Base-by-base conservation (phyloP, 2,329 filamentous ascomycete genomes). In the Aureobasidium vineae region DNA sequence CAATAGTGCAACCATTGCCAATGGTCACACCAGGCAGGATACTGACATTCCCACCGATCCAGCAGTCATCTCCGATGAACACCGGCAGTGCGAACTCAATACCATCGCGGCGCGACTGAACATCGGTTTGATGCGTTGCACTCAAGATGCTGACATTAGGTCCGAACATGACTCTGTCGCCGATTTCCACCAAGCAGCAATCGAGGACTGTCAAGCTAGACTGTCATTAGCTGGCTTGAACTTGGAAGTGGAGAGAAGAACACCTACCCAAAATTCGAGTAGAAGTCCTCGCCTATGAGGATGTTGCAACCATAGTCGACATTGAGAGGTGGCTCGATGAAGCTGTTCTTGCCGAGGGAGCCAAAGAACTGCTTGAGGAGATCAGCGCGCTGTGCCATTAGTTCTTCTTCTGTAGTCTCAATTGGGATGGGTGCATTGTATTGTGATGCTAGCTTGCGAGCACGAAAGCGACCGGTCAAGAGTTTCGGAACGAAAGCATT, bases 1-100 rank as follows among this genome's bases (percentile, higher is more conserved):
- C 92, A 68, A 96, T 83, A 0, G 88, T 90, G 5, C 81, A 83
- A 0, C 92, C 91, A 65, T 84, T 82, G 0, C 92, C 92, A 70
- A 96, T 89, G 0, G 84, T 93, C 28, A 96, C 87, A 0, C 92
- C 92, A 0, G 90, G 87, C 50, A 93, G 79, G 21, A 96, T 85
- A 26, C 82, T 85, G 5, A 86, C 87, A 72, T 88, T 88, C 0
- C 90, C 90, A 1, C 88, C 90, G 36, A 94, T 77, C 90, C 90
- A 92, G 77, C 90, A 90, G 78, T 96, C 92, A 70, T 92, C 88
- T 0, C 88, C 91, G 63, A 96, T 86, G 16, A 75, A 76, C 0
- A 85, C 79, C 0, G 80, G 79, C 41, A 76, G 76, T 0, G 81
- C 81, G 66, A 80, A 84, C 69, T 85, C 83, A 10, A 84, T 75